phyloP scores from a whole-genome alignment of 2,329 filamentous ascomycete species.

The Diaporthe aspalathi region DNA sequence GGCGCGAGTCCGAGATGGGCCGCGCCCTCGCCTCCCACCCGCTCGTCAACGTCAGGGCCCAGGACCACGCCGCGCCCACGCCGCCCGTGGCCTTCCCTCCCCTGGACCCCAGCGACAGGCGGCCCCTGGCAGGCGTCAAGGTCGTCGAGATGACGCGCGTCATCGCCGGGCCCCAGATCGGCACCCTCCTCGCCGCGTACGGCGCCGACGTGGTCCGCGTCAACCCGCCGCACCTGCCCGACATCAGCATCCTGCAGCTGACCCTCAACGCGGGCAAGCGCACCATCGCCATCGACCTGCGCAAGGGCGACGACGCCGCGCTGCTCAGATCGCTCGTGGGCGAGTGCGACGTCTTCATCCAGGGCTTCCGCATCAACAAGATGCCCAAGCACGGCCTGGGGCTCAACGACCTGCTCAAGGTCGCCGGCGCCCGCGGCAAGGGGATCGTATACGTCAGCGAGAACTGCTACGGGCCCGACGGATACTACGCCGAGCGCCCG shows the following conservation, averaged over 20 bases:
- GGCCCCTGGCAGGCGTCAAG: constrained; percentile 58
- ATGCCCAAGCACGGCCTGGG: constrained; percentile 57
- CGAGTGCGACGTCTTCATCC: constrained; percentile 64
- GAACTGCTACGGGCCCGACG: constrained; percentile 63
- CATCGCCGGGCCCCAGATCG: constrained; percentile 60
- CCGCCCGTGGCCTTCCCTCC: constrained; percentile 49
- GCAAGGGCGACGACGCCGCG: constrained; percentile 7
- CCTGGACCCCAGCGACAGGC: constrained; percentile 44
- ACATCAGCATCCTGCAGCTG: constrained; percentile 54
- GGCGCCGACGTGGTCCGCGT: constrained; percentile 61
- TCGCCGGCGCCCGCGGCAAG: constrained; percentile 44
- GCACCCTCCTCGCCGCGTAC: constrained; percentile 54
- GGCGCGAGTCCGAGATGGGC: constrained; percentile 57
- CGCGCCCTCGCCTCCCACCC: constrained; percentile 54
- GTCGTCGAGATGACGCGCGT: constrained; percentile 62
- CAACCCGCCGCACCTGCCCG: constrained; percentile 55
- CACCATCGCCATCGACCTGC: constrained; percentile 59
- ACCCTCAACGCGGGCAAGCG: constrained; percentile 60
- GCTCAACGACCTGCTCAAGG: constrained; percentile 52
- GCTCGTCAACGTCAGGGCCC: constrained; percentile 53
- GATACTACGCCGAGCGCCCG: constrained; percentile 56
- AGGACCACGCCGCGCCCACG: constrained; percentile 50
- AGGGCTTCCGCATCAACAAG: constrained; percentile 61
- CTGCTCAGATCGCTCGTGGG: constrained; percentile 50
- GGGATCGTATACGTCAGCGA: constrained; percentile 61